phyloP scores from a whole-genome alignment of 345 rosid species.

The Cardamine chenopodiifolia region DNA sequence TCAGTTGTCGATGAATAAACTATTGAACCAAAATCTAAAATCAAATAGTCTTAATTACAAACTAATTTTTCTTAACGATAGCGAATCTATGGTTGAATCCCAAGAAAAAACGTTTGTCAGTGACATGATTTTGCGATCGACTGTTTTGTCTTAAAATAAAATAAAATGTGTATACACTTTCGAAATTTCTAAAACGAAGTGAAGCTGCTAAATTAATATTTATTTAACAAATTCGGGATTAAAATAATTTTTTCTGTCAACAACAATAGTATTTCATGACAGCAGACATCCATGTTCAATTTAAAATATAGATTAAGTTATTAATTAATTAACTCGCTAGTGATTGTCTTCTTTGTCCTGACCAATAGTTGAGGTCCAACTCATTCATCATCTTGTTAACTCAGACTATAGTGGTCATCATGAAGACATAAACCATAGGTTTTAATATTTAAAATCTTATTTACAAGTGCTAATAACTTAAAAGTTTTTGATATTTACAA shows the following conservation, averaged over 20 bases:
- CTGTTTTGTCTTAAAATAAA: background rate
- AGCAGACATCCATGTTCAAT: background rate
- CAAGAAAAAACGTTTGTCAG: background rate
- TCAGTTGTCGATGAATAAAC: background rate
- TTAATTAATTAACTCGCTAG: background rate
- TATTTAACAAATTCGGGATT: background rate
- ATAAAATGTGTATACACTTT: background rate
- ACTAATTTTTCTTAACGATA: background rate
- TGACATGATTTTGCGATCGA: background rate
- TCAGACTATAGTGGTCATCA: background rate
- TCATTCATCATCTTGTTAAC: background rate
- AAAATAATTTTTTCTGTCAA: background rate
- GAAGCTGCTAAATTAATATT: background rate
- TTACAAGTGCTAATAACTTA: background rate
- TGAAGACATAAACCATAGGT: background rate
- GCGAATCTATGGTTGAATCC: background rate
- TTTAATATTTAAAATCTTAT: background rate
- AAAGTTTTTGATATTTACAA: background rate
- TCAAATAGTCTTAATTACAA: background rate
- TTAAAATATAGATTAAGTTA: background rate
- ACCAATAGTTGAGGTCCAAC: background rate
- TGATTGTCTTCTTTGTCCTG: background rate
- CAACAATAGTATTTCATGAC: background rate
- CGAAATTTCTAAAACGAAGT: background rate
- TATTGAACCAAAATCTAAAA: background rate